These are phyloP conservation scores for Pilatotrama ljubarskyi DNA, from an alignment of 768 basidiomycete species.

Conservation along the genomic window DNA sequence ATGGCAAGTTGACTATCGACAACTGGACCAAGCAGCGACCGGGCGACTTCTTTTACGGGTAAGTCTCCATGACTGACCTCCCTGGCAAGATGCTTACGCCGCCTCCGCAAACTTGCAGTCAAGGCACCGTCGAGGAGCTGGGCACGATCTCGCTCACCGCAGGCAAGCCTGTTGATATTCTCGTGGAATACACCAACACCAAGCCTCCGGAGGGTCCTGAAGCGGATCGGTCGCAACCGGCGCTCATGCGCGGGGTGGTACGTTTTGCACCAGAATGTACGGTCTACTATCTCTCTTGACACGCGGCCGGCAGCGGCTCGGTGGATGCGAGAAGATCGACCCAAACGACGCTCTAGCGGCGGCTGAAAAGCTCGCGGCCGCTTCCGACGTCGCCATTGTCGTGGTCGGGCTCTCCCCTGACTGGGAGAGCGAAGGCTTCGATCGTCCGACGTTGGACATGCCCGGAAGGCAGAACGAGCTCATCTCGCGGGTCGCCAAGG, in stretches of 20 bases:
- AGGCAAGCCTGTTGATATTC: constrained; percentile 48
- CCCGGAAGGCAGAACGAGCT: constrained; percentile 63
- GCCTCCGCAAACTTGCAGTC: constrained; percentile 32
- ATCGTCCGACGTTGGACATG: constrained; percentile 59
- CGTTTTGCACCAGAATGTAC: constrained; percentile 21
- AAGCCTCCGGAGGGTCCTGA: constrained; percentile 46
- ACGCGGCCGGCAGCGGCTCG: constrained; percentile 49
- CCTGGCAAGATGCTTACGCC: not conserved
- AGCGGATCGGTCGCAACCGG: constrained; percentile 57
- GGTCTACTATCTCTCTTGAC: not conserved
- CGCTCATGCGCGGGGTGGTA: constrained; percentile 69
- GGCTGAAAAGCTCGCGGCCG: constrained; percentile 54
- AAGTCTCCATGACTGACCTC: constrained; percentile 19
- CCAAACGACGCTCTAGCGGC: constrained; percentile 53
- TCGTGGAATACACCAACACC: constrained; percentile 69
- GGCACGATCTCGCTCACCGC: constrained; percentile 47
- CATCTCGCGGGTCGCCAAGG: constrained; percentile 50
- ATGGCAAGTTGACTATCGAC: constrained; percentile 60
- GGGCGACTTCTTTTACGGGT: constrained; percentile 72
- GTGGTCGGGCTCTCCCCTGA: constrained; percentile 65
- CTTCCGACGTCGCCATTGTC: constrained; percentile 57
- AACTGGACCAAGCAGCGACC: constrained; percentile 70
- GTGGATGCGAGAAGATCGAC: constrained; percentile 65
- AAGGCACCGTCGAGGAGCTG: constrained; percentile 68
- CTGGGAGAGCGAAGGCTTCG: constrained; percentile 79